These are phyloP conservation scores for Gastrodia elata DNA, from an alignment of 106 monocot species.

Conservation along the genomic window DNA sequence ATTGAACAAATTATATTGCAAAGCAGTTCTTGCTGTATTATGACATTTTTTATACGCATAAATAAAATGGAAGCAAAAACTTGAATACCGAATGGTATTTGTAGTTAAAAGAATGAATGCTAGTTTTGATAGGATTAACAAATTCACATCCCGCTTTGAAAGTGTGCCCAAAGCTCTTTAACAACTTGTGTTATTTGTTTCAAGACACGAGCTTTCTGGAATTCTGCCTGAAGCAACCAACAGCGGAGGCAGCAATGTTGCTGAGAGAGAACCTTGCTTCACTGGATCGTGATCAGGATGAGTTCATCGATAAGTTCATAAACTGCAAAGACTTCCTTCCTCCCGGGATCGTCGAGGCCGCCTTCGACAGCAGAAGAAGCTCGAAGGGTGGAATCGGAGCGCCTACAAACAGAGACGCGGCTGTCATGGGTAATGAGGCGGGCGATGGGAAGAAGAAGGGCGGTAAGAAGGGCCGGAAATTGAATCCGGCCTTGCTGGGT, in stretches of 20 bases:
- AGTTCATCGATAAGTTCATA: conserved; percentile 87
- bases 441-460: conserved; percentile 60
- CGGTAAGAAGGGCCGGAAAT: conserved; percentile 91
- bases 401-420: conserved; percentile 7
- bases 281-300: conserved; percentile 51
- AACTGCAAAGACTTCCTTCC: conserved; percentile 84
- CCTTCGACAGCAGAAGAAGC: conserved; percentile 34
- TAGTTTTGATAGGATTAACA: too few species aligned
- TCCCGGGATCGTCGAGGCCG: conserved; percentile 67
- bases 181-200: not conserved
- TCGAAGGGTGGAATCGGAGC: not conserved
- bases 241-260: conserved; percentile 66
- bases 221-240: conserved; percentile 72
- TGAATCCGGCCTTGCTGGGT: conserved; percentile 54
- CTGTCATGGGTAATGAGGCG: too few species aligned
- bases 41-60: too few species aligned
- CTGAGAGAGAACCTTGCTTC: conserved; percentile 74
- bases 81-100: too few species aligned
- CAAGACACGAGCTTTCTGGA: conserved; percentile 93
- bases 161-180: too few species aligned
- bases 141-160: too few species aligned
- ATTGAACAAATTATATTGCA: too few species aligned
- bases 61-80: too few species aligned
- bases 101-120: too few species aligned
- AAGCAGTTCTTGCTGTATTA: too few species aligned